Base-by-base conservation (phyloP, 208 protist genomes). In the Crithidia mellificae region DNA sequence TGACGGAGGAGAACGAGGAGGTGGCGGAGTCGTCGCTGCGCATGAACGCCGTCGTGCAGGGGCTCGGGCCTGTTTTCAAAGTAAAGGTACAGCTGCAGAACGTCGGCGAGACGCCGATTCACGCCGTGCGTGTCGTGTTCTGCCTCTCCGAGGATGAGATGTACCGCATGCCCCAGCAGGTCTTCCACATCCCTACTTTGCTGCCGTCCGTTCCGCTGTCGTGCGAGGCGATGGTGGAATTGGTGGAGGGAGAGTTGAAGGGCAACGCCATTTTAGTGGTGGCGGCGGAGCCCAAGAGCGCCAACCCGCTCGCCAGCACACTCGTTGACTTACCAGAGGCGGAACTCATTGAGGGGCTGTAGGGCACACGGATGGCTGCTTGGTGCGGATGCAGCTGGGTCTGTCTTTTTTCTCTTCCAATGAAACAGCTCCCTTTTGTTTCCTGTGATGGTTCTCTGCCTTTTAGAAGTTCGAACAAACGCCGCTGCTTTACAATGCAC, bases 41-140 rank as follows among this genome's bases (percentile, higher is more conserved):
- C 29, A 79, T 75, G 65, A 81, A 39, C 50, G 90, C 72, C 53
- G 63, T 87, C 19, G 95, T 98, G 24, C 94, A 97, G 64, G 96
- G 96, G 9, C 78, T 98, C 24, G 95, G 96, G 4, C 95, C 95
- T 0, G 57, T 91, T 4, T 98, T 96, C 74, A 94, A 92, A 72
- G 75, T 98, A 34, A 79, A 81, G 68, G 72, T 95, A 24, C 79
- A 71, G 9, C 49, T 98, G 20, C 80, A 92, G 76, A 98, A 98
- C 78, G 77, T 82, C 25, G 85, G 83, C 19, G 38, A 72, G 17
- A 55, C 68, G 2, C 56, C 83, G 19, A 57, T 95, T n/a, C 63
- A 69, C 47, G 71, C 87, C 59, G 25, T 98, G 14, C 68, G 67
- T 11, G 66, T 97, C 46, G 51, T 87, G 20, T 80, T 97, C 46